Percentiles rank a stretch among this genome's conserved stretches.
These are phyloP conservation scores for Mycena sp. DNA, from an alignment of 1,284 basidiomycete species.

Conservation along the genomic window DNA sequence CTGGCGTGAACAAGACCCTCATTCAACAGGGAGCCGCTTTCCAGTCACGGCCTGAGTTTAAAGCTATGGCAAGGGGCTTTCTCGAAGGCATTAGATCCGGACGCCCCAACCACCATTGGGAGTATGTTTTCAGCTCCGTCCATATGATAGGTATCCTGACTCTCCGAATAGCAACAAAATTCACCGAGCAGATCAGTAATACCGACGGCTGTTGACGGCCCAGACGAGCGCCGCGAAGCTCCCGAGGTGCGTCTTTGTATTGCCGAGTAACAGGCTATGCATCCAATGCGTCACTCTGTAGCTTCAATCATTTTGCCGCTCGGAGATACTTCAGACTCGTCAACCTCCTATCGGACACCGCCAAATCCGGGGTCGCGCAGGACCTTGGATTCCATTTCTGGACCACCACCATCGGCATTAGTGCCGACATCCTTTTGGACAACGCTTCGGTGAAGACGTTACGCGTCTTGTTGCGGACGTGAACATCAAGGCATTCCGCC, in stretches of 20 bases:
- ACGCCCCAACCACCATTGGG: constrained; percentile 19
- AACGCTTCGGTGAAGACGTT: constrained; percentile 16
- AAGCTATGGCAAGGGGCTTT: constrained; percentile 21
- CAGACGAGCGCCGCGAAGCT: constrained; percentile 17
- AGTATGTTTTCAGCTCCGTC: constrained; percentile 1
- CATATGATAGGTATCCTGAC: background rate
- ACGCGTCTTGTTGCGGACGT: constrained; percentile 13
- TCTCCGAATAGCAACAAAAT: constrained; percentile 12
- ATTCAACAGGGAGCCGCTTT: constrained; percentile 25
- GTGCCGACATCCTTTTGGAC: constrained; percentile 15
- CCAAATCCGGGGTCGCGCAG: constrained; percentile 17
- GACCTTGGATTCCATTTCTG: constrained; percentile 20
- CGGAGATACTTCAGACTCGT: constrained; percentile 16
- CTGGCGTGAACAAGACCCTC: constrained; percentile 17
- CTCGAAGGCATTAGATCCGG: constrained; percentile 16
- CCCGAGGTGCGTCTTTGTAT: constrained; percentile 5
- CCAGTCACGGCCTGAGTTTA: constrained; percentile 22
- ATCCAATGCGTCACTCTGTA: background rate
- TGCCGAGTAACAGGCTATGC: background rate
- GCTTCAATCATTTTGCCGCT: constrained; percentile 19
- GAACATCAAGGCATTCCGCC: constrained; percentile 18
- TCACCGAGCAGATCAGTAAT: constrained; percentile 19
- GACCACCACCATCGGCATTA: constrained; percentile 13
- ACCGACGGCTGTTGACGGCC: constrained; percentile 11
- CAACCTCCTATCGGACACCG: constrained; percentile 10